Conservation (phyloP, 1,139 yeast genomes). For the Kodamaea anthophila region DNA sequence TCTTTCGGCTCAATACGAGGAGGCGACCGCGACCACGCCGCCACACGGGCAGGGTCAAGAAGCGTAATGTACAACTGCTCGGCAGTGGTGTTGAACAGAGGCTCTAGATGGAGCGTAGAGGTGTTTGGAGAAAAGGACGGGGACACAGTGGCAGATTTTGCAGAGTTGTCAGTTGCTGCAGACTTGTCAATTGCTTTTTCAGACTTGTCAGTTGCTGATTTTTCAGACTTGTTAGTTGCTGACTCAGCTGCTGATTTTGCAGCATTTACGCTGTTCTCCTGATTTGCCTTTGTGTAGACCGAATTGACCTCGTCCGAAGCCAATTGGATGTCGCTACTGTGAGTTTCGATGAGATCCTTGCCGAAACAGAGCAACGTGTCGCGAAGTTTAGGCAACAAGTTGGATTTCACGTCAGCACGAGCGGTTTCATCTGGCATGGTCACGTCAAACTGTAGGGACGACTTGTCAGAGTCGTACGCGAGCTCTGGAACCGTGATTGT, state of each 20-base stretch:
- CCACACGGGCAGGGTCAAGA: slow-evolving; percentile 66
- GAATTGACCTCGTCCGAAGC: slow-evolving; percentile 60
- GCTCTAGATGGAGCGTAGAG: slow-evolving; percentile 69
- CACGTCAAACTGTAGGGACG: slow-evolving; percentile 79
- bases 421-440: slow-evolving; percentile 57
- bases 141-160: slow-evolving; percentile 10
- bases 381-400: slow-evolving; percentile 67
- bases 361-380: slow-evolving; percentile 60
- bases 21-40: slow-evolving; percentile 84
- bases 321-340: slow-evolving; percentile 85
- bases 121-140: slow-evolving; percentile 43
- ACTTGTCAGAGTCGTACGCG: slow-evolving; percentile 86
- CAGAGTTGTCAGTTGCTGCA: too few relatives aligned
- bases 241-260: slow-evolving; percentile 14
- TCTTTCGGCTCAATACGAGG: slow-evolving; percentile 51
- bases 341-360: slow-evolving; percentile 61
- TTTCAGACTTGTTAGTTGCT: slow-evolving; percentile 1
- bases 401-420: slow-evolving; percentile 47
- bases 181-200: not conserved
- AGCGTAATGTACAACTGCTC: slow-evolving; percentile 76
- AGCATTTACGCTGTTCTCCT: slow-evolving; percentile 16
- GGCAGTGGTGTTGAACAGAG: slow-evolving; percentile 81
- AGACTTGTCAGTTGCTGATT: too few relatives aligned
- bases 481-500: slow-evolving; percentile 82
- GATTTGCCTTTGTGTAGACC: slow-evolving; percentile 61